Percentiles rank a stretch among this genome's conserved stretches.
Conservation (phyloP, 1,284 basidiomycete species). For the Veloporphyrellus conicus region DNA sequence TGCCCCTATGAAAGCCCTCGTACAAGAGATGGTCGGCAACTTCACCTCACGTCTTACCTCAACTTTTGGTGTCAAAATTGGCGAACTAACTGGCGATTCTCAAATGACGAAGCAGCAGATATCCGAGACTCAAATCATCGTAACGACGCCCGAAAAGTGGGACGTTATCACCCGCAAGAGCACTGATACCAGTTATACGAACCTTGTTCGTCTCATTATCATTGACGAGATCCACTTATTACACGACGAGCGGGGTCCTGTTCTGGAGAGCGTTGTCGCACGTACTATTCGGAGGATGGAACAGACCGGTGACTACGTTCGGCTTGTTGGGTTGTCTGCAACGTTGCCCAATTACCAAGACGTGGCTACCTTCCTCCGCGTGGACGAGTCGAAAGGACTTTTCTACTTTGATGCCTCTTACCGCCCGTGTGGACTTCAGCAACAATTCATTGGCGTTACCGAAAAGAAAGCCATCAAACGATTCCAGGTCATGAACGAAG, state of each 20-base stretch:
- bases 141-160: slow-evolving; percentile 99
- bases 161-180: slow-evolving; percentile 98
- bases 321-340: slow-evolving; percentile 92
- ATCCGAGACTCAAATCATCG: slow-evolving; percentile 95
- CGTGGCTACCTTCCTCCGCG: slow-evolving; percentile 96
- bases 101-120: slow-evolving; percentile 99
- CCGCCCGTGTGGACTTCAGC: slow-evolving; percentile 87
- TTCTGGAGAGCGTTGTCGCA: slow-evolving; percentile 89
- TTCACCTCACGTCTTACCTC: slow-evolving; percentile 76
- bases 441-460: slow-evolving; percentile 96
- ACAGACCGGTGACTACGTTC: slow-evolving; percentile 88
- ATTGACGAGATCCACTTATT: slow-evolving; percentile 98
- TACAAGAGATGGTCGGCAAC: slow-evolving; percentile 96
- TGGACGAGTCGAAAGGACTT: slow-evolving; percentile 87
- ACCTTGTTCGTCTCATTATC: slow-evolving; percentile 93
- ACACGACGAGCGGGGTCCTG: slow-evolving; percentile 98
- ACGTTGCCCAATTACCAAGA: slow-evolving; percentile 98
- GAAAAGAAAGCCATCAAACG: slow-evolving; percentile 99
- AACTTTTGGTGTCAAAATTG: slow-evolving; percentile 82
- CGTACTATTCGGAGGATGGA: slow-evolving; percentile 94
- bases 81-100: slow-evolving; percentile 94
- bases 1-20: slow-evolving; percentile 98
- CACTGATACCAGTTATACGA: slow-evolving; percentile 96
- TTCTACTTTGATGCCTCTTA: slow-evolving; percentile 97
- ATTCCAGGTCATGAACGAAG: slow-evolving; percentile 97